Evolutionary conservation across 2,329 filamentous ascomycete genomes (phyloP).

Genomic region (Alternaria ventricosa): DNA sequence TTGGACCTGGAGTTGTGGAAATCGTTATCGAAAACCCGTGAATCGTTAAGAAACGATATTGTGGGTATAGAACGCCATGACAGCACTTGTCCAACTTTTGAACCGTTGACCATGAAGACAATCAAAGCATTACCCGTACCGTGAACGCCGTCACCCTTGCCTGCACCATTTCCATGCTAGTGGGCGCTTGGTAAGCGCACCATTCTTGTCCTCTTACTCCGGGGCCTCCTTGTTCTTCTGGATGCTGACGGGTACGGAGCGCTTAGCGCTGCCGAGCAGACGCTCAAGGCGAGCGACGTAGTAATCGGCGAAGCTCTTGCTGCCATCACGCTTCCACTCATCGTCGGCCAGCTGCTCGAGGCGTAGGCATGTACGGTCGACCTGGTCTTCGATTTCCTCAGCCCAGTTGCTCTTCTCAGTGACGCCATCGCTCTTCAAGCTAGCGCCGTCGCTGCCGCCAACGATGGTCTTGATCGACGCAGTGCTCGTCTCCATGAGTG

Average conservation of each 20-base stretch:
- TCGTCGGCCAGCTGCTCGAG: conserved; percentile 46
- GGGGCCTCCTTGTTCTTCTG: conserved; percentile 1
- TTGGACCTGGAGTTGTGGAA: neutral
- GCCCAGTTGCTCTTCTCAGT: conserved; percentile 45
- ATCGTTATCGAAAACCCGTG: neutral
- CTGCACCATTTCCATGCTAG: neutral
- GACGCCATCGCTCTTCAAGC: conserved; percentile 34
- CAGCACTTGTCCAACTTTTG: neutral
- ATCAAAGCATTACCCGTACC: neutral
- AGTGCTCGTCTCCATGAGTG: conserved; percentile 17
- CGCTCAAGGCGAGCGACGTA: conserved; percentile 33
- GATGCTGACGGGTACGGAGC: conserved; percentile 27
- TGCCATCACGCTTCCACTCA: conserved; percentile 25
- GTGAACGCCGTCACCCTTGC: neutral
- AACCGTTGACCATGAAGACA: neutral
- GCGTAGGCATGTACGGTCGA: conserved; percentile 29
- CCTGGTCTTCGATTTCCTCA: conserved; percentile 36
- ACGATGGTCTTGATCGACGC: conserved; percentile 10
- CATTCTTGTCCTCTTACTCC: neutral
- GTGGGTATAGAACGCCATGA: conserved; percentile 10
- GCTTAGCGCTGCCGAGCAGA: conserved; percentile 23
- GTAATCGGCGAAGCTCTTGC: conserved; percentile 30
- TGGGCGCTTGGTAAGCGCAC: neutral
- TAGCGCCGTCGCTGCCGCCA: conserved; percentile 18
- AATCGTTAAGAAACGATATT: neutral